phyloP scores from a whole-genome alignment of 2,329 filamentous ascomycete genomes.

The Aspergillus fructus region DNA sequence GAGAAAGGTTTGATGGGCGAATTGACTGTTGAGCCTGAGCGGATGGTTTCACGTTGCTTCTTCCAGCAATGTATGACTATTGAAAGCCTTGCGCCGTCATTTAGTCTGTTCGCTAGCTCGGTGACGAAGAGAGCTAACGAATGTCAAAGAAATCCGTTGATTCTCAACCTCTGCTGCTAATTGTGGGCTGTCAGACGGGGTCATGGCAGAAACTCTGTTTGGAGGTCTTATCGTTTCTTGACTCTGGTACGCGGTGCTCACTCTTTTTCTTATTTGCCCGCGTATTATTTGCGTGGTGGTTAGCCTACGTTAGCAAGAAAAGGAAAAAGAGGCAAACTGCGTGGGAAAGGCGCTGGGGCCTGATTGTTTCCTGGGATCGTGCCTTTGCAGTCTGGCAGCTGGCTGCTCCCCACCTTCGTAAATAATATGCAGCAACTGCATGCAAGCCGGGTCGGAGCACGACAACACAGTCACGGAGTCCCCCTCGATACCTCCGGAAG shows the following conservation, averaged over 20 bases:
- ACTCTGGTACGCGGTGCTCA: not conserved
- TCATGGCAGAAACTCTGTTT: constrained; percentile 4
- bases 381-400: not conserved
- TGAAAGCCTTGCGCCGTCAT: constrained; percentile 11
- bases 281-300: not conserved
- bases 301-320: not conserved
- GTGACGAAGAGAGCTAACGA: constrained; percentile 5
- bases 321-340: constrained; percentile 4
- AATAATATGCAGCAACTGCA: constrained; percentile 12
- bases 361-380: constrained; percentile 7
- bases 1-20: not conserved
- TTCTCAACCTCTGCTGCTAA: not conserved
- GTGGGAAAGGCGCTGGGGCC: constrained; percentile 1
- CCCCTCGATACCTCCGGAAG: not conserved
- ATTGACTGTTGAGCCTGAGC: not conserved
- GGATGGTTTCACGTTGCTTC: constrained; percentile 14
- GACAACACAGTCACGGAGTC: not conserved
- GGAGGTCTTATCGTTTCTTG: constrained; percentile 1
- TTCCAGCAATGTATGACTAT: constrained; percentile 10
- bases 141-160: not conserved
- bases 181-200: constrained; percentile 5
- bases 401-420: constrained; percentile 10
- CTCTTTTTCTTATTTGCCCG: not conserved
- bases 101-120: not conserved
- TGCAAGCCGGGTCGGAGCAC: constrained; percentile 17